Conservation (phyloP, 1,284 basidiomycete genomes). For the Paramarasmius palmivorus region DNA sequence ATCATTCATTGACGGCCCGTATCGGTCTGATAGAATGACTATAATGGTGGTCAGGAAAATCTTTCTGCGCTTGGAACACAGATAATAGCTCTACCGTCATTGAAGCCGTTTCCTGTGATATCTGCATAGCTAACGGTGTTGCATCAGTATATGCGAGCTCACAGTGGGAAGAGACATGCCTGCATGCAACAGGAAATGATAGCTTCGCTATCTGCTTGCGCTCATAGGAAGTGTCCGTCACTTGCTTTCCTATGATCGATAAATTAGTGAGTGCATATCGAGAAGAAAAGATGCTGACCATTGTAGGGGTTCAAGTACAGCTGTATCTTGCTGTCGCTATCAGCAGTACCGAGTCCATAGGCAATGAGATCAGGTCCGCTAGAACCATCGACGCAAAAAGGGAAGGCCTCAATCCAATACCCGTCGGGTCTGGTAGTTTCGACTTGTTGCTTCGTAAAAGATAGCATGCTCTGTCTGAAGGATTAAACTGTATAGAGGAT, state of each 20-base stretch:
- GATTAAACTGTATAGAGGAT: too few relatives aligned
- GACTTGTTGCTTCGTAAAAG: not conserved
- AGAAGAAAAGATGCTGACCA: not conserved
- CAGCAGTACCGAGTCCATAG: conserved; percentile 5
- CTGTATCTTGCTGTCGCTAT: not conserved
- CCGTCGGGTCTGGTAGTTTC: conserved; percentile 22
- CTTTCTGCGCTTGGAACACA: not conserved
- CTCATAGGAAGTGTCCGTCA: too few relatives aligned
- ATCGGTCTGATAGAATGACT: conserved; percentile 30
- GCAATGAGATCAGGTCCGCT: conserved; percentile 51
- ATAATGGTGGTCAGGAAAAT: not conserved
- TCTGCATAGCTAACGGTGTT: not conserved
- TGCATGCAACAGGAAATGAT: too few relatives aligned
- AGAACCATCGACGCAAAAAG: conserved; percentile 24
- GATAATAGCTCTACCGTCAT: conserved; percentile 23
- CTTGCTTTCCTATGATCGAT: too few relatives aligned
- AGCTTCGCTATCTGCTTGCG: too few relatives aligned
- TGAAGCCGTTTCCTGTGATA: conserved; percentile 26
- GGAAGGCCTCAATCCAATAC: conserved; percentile 30
- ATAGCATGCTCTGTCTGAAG: not conserved
- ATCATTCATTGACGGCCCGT: conserved; percentile 28
- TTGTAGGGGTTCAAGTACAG: not conserved
- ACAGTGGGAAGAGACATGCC: too few relatives aligned
- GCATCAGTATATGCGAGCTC: too few relatives aligned
- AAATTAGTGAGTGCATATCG: not conserved